phyloP scores from a whole-genome alignment of 2,329 filamentous ascomycete species.

The Hymenoscyphus infarciens region DNA sequence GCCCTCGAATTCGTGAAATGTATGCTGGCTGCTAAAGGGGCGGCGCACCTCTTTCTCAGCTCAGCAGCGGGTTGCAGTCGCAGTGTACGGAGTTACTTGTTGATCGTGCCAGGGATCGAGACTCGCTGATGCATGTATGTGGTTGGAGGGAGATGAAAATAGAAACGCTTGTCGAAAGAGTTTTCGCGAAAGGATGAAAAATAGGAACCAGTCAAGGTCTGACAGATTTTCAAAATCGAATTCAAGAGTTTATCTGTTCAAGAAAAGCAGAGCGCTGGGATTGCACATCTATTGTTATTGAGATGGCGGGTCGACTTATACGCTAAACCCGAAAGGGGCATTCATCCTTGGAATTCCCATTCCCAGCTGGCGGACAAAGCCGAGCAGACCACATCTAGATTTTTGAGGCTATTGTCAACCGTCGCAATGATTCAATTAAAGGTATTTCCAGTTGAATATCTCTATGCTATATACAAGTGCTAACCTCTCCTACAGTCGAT shows the following conservation, averaged over 20 bases:
- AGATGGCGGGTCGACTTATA: slow-evolving; percentile 9
- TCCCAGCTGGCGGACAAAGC: background rate
- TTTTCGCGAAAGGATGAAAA: slow-evolving; percentile 5
- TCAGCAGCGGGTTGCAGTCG: slow-evolving; percentile 10
- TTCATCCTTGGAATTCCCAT: background rate
- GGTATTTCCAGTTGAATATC: slow-evolving; percentile 41
- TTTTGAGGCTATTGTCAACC: slow-evolving; percentile 23
- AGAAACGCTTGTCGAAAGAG: background rate
- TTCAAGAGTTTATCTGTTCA: background rate
- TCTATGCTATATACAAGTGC: background rate
- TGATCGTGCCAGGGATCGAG: slow-evolving; percentile 13
- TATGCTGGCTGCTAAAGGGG: slow-evolving; percentile 9
- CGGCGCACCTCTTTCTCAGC: slow-evolving; percentile 16
- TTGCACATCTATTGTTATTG: slow-evolving; percentile 9
- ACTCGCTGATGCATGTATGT: background rate
- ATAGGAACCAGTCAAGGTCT: slow-evolving; percentile 23
- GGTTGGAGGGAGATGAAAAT: slow-evolving; percentile 3
- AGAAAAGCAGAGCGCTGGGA: background rate
- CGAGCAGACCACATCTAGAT: slow-evolving; percentile 9
- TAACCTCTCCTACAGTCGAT: slow-evolving; percentile 62
- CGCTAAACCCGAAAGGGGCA: background rate
- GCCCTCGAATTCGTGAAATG: slow-evolving; percentile 5
- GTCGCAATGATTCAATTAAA: slow-evolving; percentile 88
- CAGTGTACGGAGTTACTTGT: slow-evolving; percentile 6
- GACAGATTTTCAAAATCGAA: slow-evolving; percentile 12